Base-by-base conservation (phyloP, 1,284 basidiomycete genomes). In the Ustilago sp. region DNA sequence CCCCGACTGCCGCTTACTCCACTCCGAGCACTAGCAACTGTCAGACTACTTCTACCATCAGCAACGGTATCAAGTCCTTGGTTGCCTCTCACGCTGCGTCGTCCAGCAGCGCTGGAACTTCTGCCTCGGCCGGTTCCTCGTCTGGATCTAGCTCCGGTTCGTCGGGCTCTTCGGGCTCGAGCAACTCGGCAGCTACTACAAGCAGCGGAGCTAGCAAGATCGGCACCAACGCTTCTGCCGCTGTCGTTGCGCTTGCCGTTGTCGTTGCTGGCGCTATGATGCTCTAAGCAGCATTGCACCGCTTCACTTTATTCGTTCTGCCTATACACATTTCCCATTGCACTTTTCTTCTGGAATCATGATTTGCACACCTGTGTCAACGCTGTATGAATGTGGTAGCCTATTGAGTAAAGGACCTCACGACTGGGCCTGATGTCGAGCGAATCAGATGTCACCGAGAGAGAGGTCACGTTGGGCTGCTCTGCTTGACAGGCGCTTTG, bases 1-100 rank as follows among this genome's bases (percentile, higher is more conserved):
- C 84, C 8, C 84, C 84, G 5, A 55, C 59, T 9, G 80, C 80
- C n/a, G 84, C 84, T 31, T 83, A 82, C 83, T 84, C 84, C 19
- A 69, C 70, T 12, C 84, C 84, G 5, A 45, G 69, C 43, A 80
- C 83, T 19, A 80, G 77, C 55, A 82, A 81, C 77, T 85, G 84
- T 63, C 52, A 61, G 43, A 67, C 79, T 28, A 65, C 63, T 28
- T 45, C 47, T 17, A 50, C 48, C 13, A 50, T 28, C 12, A 50
- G 48, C 28, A 86, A 86, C 74, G 81, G 81, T 52, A 85, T 86
- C 65, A 73, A 70, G 36, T 70, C 65, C 32, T 53, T 85, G 58
- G 58, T 77, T 41, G 50, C 70, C 32, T 50, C 56, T 23, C 50
- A 50, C 45, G 47, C 61, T 35, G 15, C 47, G 3, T 71, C 74